Evolutionary conservation across 2,329 filamentous ascomycete species (phyloP).

Genomic region (Teratosphaeria destructans): DNA sequence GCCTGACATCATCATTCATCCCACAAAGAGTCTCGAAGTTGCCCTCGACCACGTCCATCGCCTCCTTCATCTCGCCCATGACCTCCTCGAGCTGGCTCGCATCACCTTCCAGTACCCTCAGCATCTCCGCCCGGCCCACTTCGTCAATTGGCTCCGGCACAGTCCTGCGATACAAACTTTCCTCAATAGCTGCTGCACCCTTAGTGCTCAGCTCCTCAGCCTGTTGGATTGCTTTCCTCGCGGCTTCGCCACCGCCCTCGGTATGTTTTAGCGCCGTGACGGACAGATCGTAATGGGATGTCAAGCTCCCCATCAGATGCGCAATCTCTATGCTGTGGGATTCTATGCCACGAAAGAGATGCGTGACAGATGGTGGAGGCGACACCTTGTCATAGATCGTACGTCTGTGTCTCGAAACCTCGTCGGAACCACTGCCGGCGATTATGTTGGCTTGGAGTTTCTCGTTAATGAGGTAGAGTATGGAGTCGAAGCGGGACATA

Average conservation of each 20-base stretch:
- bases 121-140: constrained; percentile 70
- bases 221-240: constrained; percentile 25
- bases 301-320: constrained; percentile 65
- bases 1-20: constrained; percentile 49
- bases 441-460: constrained; percentile 3
- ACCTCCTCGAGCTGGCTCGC: constrained; percentile 53
- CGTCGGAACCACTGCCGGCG: constrained; percentile 1
- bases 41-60: constrained; percentile 65
- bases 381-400: constrained; percentile 19
- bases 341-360: constrained; percentile 48
- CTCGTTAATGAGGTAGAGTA: constrained; percentile 49
- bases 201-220: constrained; percentile 23
- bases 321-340: constrained; percentile 74
- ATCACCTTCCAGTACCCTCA: constrained; percentile 67
- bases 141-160: constrained; percentile 57
- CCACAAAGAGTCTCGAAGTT: constrained; percentile 54
- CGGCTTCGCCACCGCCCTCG: constrained; percentile 48
- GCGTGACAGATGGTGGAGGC: constrained; percentile 28
- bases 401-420: constrained; percentile 18
- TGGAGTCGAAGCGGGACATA: constrained; percentile 59
- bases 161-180: constrained; percentile 47
- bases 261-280: constrained; percentile 85
- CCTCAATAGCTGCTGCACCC: constrained; percentile 44
- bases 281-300: constrained; percentile 84
- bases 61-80: constrained; percentile 59